Base-by-base conservation (phyloP, 345 rosid genomes). In the Streptanthus diversifolius region DNA sequence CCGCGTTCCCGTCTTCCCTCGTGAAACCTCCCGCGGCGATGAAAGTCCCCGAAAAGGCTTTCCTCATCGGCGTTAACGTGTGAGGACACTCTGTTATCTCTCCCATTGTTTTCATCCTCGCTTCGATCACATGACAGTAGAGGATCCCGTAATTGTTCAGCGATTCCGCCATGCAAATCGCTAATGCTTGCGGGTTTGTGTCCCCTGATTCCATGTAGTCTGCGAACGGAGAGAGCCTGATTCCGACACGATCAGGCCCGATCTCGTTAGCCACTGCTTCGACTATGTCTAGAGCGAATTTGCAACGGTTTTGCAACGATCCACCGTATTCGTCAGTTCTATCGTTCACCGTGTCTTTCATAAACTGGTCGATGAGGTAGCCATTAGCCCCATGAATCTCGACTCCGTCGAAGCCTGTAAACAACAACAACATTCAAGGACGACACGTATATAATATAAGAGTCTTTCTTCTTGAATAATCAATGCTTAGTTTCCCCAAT, bases 301-400 rank as follows among this genome's bases (percentile, higher is more conserved):
- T 83, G 72, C 91, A 90, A 4, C 88, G 87, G 52, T 87, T 90
- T 57, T 84, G 79, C 8, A 87, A 59, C 9, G 97, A 85, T 68
- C 92, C 95, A 1, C 97, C 92, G 2, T 88, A 86, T 29, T 83
- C 77, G 58, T 86, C 92, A 0, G 92, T 87, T 4, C 97, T 72
- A 43, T 90, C 92, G 24, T 90, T 90, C 19, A 83, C 84, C 24
- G 83, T 80, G 73, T 87, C 95, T 61, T 90, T 90, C 82, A 88
- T 8, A 75, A 90, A 88, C 73, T 88, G 92, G 24, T 88, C 95
- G 2, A 86, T 74, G 25, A 88, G 70, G 66, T 82, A 84, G 35
- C 97, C 95, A 52, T 90, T 79, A 60, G 95, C 92, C 0, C 90
- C 95, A 14, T 86, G 97, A 64, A 90, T 83, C 79, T 90, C 97